Base-by-base conservation (phyloP, 2,329 filamentous ascomycete species). In the Plenodomus biglobosus region DNA sequence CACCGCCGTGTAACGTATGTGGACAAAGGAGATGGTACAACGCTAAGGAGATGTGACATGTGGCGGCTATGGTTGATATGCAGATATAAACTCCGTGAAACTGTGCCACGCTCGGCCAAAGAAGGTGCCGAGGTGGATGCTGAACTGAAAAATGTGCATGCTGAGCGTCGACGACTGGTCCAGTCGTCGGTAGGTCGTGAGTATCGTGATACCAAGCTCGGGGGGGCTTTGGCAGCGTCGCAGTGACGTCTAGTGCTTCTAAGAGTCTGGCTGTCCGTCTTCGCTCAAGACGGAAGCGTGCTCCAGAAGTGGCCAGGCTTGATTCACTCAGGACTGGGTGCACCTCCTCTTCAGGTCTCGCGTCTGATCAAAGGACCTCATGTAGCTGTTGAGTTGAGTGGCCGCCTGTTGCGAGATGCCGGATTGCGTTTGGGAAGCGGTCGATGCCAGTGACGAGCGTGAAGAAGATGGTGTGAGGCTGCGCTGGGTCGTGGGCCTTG, bases 301-400 rank as follows among this genome's bases (percentile, higher is more conserved):
- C 11, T 6, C 7, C 16, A 20, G 20, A 42, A 32, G 27, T 32
- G 27, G 8, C 15, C 27, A 7, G 27, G 15, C 27, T 7, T 32
- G 27, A 3, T 32, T 32, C 27, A 32, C 34, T 47, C 55, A 68
- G 57, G 66, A 68, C 48, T 65, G 63, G 11, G 66, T 72, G 53
- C 65, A 65, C 61, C 74, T 64, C 59, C 76, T 72, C 66, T 75
- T 75, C 45, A 71, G 63, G 80, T 75, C 84, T 73, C 88, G 82
- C 48, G 87, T 85, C 58, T 91, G 88, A 73, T 96, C 92, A 69
- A 96, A 96, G 2, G 88, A 90, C 67, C 87, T 88, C 58, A 89
- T 88, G 73, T 96, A 96, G 59, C 87, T 86, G 67, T 86, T 85
- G 30, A 96, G 82, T 70, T 95, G 90, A 71, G 83, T 85, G 63